Percentiles rank a stretch among this genome's conserved stretches.
Conservation (phyloP, 2,329 filamentous ascomycete genomes). For the Drechslerella coelobrocha region DNA sequence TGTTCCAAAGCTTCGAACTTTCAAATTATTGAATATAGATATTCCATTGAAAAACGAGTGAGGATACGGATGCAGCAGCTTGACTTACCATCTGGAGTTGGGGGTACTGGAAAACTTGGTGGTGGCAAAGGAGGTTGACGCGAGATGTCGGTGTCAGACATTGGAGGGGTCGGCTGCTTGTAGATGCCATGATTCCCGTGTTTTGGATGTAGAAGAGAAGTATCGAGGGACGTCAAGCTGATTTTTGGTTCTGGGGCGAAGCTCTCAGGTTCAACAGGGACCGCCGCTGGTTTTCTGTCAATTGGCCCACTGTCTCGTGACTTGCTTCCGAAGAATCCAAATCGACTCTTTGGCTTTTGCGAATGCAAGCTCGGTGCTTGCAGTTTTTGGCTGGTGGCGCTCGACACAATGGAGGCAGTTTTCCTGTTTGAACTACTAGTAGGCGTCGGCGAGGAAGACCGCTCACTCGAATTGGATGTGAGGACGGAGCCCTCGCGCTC, state of each 20-base stretch:
- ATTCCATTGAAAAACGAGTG: neutral
- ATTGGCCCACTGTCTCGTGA: slow-evolving; percentile 13
- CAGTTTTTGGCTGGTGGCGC: slow-evolving; percentile 27
- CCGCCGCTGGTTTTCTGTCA: slow-evolving; percentile 36
- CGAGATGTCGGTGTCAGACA: slow-evolving; percentile 36
- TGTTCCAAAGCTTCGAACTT: neutral
- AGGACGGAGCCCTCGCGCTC: slow-evolving; percentile 49
- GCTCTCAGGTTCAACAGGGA: slow-evolving; percentile 23
- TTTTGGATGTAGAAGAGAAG: slow-evolving; percentile 27
- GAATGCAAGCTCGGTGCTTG: slow-evolving; percentile 20
- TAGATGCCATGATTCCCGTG: slow-evolving; percentile 16
- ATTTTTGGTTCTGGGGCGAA: slow-evolving; percentile 38
- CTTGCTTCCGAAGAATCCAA: slow-evolving; percentile 43
- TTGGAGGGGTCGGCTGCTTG: slow-evolving; percentile 30
- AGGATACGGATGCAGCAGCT: neutral
- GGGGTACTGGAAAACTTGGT: slow-evolving; percentile 37
- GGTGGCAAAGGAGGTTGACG: slow-evolving; percentile 46
- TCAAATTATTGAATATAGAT: neutral
- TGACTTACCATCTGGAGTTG: slow-evolving; percentile 45
- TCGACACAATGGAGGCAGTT: slow-evolving; percentile 31
- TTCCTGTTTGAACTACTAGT: slow-evolving; percentile 31
- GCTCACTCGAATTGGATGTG: slow-evolving; percentile 43
- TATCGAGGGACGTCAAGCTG: slow-evolving; percentile 32
- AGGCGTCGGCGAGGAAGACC: slow-evolving; percentile 44
- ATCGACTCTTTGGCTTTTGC: slow-evolving; percentile 41